Conservation (phyloP, 164 flowering plant genomes). For the Vitis rupestris region DNA sequence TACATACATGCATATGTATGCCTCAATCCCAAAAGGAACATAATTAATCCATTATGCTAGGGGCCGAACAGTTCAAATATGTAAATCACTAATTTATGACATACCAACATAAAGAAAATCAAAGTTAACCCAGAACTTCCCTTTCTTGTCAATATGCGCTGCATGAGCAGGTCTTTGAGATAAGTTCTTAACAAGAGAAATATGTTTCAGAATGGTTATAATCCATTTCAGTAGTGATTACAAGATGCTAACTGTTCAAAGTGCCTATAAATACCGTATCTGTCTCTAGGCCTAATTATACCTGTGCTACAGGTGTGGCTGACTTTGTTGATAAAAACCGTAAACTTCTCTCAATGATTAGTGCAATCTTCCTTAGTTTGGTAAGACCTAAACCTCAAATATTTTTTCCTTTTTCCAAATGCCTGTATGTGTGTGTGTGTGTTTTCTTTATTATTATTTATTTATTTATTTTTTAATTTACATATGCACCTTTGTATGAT, state of each 20-base stretch:
- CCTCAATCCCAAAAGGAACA: too few species aligned
- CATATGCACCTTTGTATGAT: not conserved
- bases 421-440: too few species aligned
- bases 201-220: not conserved
- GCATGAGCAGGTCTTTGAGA: too few species aligned
- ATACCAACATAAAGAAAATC: too few species aligned
- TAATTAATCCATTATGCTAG: too few species aligned
- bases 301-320: constrained; percentile 53
- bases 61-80: too few species aligned
- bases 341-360: constrained; percentile 58
- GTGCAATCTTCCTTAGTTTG: constrained; percentile 71
- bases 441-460: not conserved
- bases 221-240: not conserved
- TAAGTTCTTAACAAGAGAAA: too few species aligned
- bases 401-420: too few species aligned
- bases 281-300: constrained; percentile 9
- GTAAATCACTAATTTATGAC: too few species aligned
- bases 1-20: too few species aligned
- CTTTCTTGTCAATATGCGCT: too few species aligned
- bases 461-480: not conserved
- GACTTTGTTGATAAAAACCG: constrained; percentile 66
- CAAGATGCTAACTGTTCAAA: not conserved
- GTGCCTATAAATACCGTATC: not conserved
- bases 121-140: too few species aligned
- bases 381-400: constrained; percentile 36